Evolutionary conservation across 73 alveolate species (phyloP), one percentile per base, ranked within the genome.

Genomic region (Urostyla sp.): DNA sequence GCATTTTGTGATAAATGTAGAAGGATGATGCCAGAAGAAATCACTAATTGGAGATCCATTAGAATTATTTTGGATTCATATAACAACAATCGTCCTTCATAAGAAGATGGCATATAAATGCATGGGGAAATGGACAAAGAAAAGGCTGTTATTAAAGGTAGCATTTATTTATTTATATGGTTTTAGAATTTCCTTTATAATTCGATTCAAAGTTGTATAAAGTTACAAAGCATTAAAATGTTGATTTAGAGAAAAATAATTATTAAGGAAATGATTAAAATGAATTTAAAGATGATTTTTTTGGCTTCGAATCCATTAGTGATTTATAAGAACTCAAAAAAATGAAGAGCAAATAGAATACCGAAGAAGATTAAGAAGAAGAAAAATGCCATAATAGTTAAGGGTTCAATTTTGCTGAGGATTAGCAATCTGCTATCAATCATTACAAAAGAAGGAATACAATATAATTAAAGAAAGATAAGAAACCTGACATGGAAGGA

Each of bases 1-100:
- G 48, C 67, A 72, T 66, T 76, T 21, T 80, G 90, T 72, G 85
- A 80, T 2, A 38, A 23, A 8, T 80, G 90, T 61, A 50, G 34
- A 30, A 48, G 49, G 30, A 80, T 66, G 5, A 44, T 80, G 38
- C 15, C 49, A 44, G 72, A 69, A 6, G 72, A 69, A 18, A 28
- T 69, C 3, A 54, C 48, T 2, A 37, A 50, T 5, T 69, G 83
- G 83, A 21, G 31, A 13, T 46, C 83, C 24, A 69, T 69, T 23
- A 16, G 30, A 1, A 23, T 69, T 24, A 20, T 46, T 16, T 10
- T 48, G 67, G 52, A 40, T 10, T 40, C 52, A 10, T 48, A 49
- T 21, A 49, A 69, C 10, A 67, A 69, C 30, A 48, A 31, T 1
- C 24, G 2, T n/a, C 79, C 79, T 20, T 1, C 37, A 21, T n/a